Conservation (phyloP, 2,329 filamentous ascomycete genomes). For the Gaeumannomyces sp. region DNA sequence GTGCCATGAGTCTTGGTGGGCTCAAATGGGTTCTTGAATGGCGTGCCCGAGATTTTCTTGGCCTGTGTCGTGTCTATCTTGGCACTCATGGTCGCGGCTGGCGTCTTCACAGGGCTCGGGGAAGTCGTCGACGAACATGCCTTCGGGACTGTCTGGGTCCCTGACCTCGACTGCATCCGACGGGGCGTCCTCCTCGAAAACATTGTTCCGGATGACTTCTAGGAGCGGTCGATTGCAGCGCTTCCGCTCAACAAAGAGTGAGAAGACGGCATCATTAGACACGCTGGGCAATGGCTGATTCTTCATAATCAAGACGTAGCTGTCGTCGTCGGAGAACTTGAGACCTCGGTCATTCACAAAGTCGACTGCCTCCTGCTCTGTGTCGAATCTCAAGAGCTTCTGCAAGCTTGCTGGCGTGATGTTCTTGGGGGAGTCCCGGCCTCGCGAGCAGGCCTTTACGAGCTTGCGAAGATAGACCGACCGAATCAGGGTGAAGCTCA, state of each 20-base stretch:
- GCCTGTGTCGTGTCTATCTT: neutral
- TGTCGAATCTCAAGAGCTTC: constrained; percentile 59
- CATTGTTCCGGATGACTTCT: constrained; percentile 49
- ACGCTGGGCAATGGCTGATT: constrained; percentile 16
- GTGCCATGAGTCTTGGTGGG: too few relatives aligned
- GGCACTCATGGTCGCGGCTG: neutral
- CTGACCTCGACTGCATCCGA: constrained; percentile 7
- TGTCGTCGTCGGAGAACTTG: constrained; percentile 37
- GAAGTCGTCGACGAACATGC: constrained; percentile 21
- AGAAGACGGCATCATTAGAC: constrained; percentile 44
- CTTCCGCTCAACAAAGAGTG: constrained; percentile 55
- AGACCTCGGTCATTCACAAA: constrained; percentile 57
- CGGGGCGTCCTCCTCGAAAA: constrained; percentile 34
- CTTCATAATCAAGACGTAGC: constrained; percentile 35
- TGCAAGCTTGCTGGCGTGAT: constrained; percentile 52
- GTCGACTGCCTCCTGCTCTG: constrained; percentile 56
- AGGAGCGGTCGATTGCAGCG: constrained; percentile 45
- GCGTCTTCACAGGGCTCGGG: neutral
- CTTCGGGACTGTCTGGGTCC: constrained; percentile 15
- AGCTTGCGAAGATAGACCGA: constrained; percentile 51
- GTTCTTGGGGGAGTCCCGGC: constrained; percentile 52
- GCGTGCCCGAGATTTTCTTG: neutral
- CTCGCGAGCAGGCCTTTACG: constrained; percentile 48
- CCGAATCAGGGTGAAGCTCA: constrained; percentile 58
- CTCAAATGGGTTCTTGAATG: neutral